Conservation (phyloP, 768 basidiomycete genomes). For the Austroboletus festivus region DNA sequence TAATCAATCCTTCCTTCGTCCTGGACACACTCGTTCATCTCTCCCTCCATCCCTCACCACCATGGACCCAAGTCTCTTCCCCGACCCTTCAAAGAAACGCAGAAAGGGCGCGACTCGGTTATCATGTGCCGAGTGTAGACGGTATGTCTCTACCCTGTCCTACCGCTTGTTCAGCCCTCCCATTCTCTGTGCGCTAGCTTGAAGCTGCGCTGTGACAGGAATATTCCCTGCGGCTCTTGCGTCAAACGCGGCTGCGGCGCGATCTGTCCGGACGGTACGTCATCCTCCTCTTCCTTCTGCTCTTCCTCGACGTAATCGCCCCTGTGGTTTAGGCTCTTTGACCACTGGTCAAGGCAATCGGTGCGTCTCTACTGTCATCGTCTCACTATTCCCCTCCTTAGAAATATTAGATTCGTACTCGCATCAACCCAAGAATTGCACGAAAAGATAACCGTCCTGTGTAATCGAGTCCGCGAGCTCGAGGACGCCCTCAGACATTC, state of each 20-base stretch:
- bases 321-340: slow-evolving; percentile 53
- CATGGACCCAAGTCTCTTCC: slow-evolving; percentile 27
- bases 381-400: background rate
- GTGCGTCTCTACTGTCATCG: slow-evolving; percentile 33
- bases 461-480: slow-evolving; percentile 69
- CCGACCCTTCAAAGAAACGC: slow-evolving; percentile 50
- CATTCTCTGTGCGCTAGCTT: slow-evolving; percentile 12
- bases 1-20: slow-evolving; percentile 26
- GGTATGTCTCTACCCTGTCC: slow-evolving; percentile 36
- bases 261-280: slow-evolving; percentile 76
- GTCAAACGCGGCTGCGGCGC: slow-evolving; percentile 78
- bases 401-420: slow-evolving; percentile 58
- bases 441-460: slow-evolving; percentile 75
- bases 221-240: slow-evolving; percentile 75
- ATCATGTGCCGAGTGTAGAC: slow-evolving; percentile 77
- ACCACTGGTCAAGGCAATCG: slow-evolving; percentile 83
- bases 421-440: slow-evolving; percentile 80
- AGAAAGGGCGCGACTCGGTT: slow-evolving; percentile 73
- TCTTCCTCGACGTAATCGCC: slow-evolving; percentile 18
- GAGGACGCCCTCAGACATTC: slow-evolving; percentile 66
- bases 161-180: background rate
- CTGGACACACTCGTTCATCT: slow-evolving; percentile 14
- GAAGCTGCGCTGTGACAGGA: slow-evolving; percentile 59
- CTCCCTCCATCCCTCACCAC: background rate
- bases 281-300: slow-evolving; percentile 9